Conservation (phyloP, 75 land plant species). For the Sequoia sempervirens region DNA sequence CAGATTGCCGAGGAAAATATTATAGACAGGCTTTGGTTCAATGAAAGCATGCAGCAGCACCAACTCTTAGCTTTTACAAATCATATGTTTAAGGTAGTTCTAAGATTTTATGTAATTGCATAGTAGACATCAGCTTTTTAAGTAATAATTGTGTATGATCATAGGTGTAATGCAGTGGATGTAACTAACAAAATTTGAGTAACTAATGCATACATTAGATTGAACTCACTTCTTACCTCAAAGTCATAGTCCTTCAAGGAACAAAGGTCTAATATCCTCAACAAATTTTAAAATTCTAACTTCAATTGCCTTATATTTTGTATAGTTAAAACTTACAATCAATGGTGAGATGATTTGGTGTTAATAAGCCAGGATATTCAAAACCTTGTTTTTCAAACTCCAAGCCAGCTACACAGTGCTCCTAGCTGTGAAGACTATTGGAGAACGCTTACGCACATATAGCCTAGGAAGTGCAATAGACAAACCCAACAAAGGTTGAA, state of each 20-base stretch:
- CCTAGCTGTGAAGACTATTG: not conserved
- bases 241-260: not conserved
- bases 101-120: too few relatives aligned
- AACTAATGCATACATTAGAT: not conserved
- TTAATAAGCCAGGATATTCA: not conserved
- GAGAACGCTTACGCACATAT: not conserved
- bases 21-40: not conserved
- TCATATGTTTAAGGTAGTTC: too few relatives aligned
- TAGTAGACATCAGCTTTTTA: too few relatives aligned
- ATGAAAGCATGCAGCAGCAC: not conserved
- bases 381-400: not conserved
- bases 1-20: too few relatives aligned
- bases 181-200: too few relatives aligned
- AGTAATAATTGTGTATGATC: not conserved
- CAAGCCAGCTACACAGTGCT: not conserved
- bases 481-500: not conserved
- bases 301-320: too few relatives aligned
- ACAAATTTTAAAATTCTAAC: too few relatives aligned
- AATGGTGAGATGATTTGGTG: too few relatives aligned
- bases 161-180: too few relatives aligned
- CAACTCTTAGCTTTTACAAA: too few relatives aligned
- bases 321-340: too few relatives aligned
- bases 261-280: too few relatives aligned
- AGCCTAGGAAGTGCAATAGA: not conserved
- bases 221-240: not conserved